Evolutionary conservation across 225 moss, liverwort and hornwort species (phyloP), one percentile per base, ranked within the genome.

Genomic region (Bryoerythrophyllum caledonicum): DNA sequence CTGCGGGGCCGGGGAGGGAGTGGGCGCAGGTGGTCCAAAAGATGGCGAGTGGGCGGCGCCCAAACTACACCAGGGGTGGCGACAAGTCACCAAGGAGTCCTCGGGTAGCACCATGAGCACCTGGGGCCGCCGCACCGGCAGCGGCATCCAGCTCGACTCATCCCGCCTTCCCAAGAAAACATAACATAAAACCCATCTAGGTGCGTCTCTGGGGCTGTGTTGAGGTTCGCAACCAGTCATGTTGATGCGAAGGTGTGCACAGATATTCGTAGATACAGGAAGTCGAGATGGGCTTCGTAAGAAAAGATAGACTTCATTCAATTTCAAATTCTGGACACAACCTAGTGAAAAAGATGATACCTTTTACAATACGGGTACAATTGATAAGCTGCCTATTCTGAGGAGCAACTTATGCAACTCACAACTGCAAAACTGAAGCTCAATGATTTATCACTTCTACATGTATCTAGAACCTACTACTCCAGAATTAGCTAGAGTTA

Each of bases 111-210:
- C 81, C 14, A 79, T 83, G 10, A 81, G 88, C 34, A 74, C 82
- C 15, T 86, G 88, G 88, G 88, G 88, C 26, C 26, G 88, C 30
- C 76, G 88, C 14, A 89, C 88, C 0, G 88, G 88, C 11, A 86
- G 88, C 63, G 86, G 88, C 46, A 86, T 82, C 61, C 88, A 75
- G 15, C 20, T 85, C 57, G 82, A 87, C 3, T 34, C 27, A 4
- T 32, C 85, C 1, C 43, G 28, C 0, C 67, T 81, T 27, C 51
- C 20, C 0, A 68, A 71, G 40, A 63, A 48, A 17, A 24, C 2
- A 11, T 56, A 24, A 28, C 15, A 2, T 17, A 7, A 17, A 49
- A 49, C 6, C 41, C 37, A 23, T 26, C 25, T 23, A 4, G 6
- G 7, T 49, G 13, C 14, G 15, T 59, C 71, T 12, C 27, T 20